Conservation (phyloP, 225 moss, liverwort and hornwort species). For the Bryoerythrophyllum caledonicum region DNA sequence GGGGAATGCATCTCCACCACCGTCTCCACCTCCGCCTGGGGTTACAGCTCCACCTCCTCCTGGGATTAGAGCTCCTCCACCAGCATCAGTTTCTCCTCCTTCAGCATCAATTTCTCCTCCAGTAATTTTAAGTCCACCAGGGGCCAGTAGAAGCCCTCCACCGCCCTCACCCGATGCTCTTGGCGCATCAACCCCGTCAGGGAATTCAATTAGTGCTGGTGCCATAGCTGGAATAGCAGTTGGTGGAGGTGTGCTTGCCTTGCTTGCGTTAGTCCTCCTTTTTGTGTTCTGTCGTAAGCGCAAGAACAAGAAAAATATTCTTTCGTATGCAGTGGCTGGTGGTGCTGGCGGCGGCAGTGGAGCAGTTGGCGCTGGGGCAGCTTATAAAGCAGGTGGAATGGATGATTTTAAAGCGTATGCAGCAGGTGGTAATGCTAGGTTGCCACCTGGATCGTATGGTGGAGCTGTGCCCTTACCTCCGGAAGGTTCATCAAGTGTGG, state of each 20-base stretch:
- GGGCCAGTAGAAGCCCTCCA: not conserved
- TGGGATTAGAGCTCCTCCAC: not conserved
- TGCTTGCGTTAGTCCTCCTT: conserved; percentile 7
- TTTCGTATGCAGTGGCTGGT: conserved; percentile 27
- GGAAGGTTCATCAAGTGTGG: conserved; percentile 54
- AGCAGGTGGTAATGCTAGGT: conserved; percentile 33
- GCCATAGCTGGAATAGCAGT: conserved; percentile 18
- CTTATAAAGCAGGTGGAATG: conserved; percentile 31
- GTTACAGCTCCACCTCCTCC: conserved; percentile 2
- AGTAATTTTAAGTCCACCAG: conserved; percentile 20
- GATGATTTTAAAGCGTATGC: conserved; percentile 29
- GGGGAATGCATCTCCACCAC: not conserved
- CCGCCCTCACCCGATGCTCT: conserved; percentile 1
- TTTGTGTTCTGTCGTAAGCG: conserved; percentile 15
- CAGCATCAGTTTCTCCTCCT: conserved; percentile 6
- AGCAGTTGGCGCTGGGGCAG: conserved; percentile 23
- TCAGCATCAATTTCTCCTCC: conserved; percentile 15
- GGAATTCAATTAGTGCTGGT: not conserved
- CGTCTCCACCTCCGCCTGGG: not conserved
- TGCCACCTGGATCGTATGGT: conserved; percentile 20
- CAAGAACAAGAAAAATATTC: conserved; percentile 28
- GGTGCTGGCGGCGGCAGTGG: conserved; percentile 28
- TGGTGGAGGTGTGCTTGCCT: conserved; percentile 29
- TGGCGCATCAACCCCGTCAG: not conserved
- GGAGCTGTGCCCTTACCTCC: conserved; percentile 41